Percentiles rank a stretch among this genome's conserved stretches.
phyloP scores from a whole-genome alignment of 768 basidiomycete species.

The Tubosaeta sp. region DNA sequence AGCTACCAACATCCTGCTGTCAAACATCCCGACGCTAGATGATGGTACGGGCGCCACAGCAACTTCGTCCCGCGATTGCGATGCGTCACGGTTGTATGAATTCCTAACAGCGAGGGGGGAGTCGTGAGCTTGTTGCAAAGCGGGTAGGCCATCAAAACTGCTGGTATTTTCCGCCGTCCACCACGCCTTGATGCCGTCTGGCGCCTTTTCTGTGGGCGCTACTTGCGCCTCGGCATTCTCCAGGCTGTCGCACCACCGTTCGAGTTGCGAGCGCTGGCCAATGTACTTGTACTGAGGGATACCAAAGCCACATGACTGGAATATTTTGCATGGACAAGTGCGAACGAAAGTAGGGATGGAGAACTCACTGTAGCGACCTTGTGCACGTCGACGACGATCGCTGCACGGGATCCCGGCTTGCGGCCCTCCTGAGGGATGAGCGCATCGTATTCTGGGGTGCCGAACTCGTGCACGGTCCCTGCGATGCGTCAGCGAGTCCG shows the following conservation, averaged over 20 bases:
- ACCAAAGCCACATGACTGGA: constrained; percentile 62
- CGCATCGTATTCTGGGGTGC: constrained; percentile 54
- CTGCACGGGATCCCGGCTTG: constrained; percentile 54
- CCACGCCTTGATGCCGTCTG: constrained; percentile 50
- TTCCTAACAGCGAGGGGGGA: constrained; percentile 13
- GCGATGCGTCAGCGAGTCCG: background rate
- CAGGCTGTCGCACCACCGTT: constrained; percentile 40
- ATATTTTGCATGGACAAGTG: background rate
- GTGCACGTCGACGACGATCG: constrained; percentile 57
- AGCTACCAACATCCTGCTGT: constrained; percentile 18
- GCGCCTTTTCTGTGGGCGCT: constrained; percentile 19
- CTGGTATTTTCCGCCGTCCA: constrained; percentile 47
- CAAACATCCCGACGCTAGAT: background rate
- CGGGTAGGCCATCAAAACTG: constrained; percentile 59
- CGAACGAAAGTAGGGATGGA: background rate
- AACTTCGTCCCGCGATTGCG: background rate
- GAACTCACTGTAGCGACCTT: constrained; percentile 48
- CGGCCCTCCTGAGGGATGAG: constrained; percentile 45
- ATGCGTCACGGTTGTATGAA: constrained; percentile 17
- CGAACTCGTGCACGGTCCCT: constrained; percentile 62
- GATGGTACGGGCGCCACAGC: background rate
- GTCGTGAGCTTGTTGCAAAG: constrained; percentile 32
- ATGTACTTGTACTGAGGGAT: constrained; percentile 59
- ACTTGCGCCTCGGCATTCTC: constrained; percentile 39
- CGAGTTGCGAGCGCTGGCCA: constrained; percentile 49